phyloP scores from a whole-genome alignment of 2,329 filamentous ascomycete genomes.

The Dothistroma septosporum region DNA sequence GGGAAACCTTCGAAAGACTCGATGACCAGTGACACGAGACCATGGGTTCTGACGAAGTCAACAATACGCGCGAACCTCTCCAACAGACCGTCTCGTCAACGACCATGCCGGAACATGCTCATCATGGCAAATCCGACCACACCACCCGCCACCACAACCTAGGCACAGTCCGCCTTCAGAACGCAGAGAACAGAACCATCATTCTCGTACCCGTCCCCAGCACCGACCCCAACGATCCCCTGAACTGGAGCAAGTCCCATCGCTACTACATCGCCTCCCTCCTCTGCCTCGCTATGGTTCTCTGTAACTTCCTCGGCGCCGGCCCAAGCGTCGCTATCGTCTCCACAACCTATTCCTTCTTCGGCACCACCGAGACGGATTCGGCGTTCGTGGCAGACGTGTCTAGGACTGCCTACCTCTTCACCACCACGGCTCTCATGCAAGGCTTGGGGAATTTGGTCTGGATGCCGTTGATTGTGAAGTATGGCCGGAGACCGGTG shows the following conservation, averaged over 20 bases:
- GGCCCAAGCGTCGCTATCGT: slow-evolving; percentile 52
- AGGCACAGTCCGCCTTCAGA: slow-evolving; percentile 10
- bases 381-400: slow-evolving; percentile 32
- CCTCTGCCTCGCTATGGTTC: slow-evolving; percentile 52
- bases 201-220: slow-evolving; percentile 52
- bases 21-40: no score
- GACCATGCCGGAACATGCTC: no score
- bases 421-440: slow-evolving; percentile 49
- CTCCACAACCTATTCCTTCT: slow-evolving; percentile 46
- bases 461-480: slow-evolving; percentile 40
- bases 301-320: slow-evolving; percentile 57
- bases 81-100: no score
- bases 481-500: slow-evolving; percentile 37
- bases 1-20: no score
- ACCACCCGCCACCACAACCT: no score
- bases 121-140: no score
- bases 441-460: slow-evolving; percentile 42
- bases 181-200: slow-evolving; percentile 32
- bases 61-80: no score
- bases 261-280: slow-evolving; percentile 50
- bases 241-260: slow-evolving; percentile 46
- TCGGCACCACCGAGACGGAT: slow-evolving; percentile 31
- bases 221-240: slow-evolving; percentile 50
- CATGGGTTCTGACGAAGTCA: no score
- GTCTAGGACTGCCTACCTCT: slow-evolving; percentile 50